Conservation (phyloP, 2,329 filamentous ascomycete genomes). For the Neospermospora avenae region DNA sequence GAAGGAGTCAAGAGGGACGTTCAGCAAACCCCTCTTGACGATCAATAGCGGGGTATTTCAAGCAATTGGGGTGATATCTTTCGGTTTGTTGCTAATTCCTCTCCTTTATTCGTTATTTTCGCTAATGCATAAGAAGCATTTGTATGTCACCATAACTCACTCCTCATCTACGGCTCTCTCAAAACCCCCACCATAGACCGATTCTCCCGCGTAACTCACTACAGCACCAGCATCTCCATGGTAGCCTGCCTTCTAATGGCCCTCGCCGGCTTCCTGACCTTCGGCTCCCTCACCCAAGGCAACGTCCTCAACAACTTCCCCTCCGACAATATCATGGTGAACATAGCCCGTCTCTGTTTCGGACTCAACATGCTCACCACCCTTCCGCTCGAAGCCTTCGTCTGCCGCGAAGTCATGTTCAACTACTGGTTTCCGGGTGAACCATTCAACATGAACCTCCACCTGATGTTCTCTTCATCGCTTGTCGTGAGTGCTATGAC, state of each 20-base stretch:
- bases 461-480: slow-evolving; percentile 80
- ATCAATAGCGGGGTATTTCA: slow-evolving; percentile 89
- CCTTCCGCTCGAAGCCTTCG: slow-evolving; percentile 92
- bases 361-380: slow-evolving; percentile 99
- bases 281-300: slow-evolving; percentile 85
- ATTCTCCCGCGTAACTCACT: slow-evolving; percentile 90
- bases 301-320: slow-evolving; percentile 99
- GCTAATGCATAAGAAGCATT: slow-evolving; percentile 50
- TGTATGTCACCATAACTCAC: slow-evolving; percentile 86
- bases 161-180: slow-evolving; percentile 95
- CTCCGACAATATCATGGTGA: slow-evolving; percentile 85
- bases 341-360: slow-evolving; percentile 90
- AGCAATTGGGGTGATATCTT: slow-evolving; percentile 96
- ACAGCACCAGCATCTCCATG: slow-evolving; percentile 86
- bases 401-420: slow-evolving; percentile 94
- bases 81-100: slow-evolving; percentile 56
- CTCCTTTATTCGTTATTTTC: neutral
- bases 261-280: slow-evolving; percentile 84
- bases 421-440: slow-evolving; percentile 66
- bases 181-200: slow-evolving; percentile 93
- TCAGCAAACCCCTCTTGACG: slow-evolving; percentile 67
- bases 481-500: slow-evolving; percentile 77
- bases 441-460: slow-evolving; percentile 72
- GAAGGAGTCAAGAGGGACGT: slow-evolving; percentile 64
- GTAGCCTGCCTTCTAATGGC: slow-evolving; percentile 89